These are phyloP conservation scores for Hymenoscyphus linearis DNA, from an alignment of 2,329 filamentous ascomycete genomes.

Conservation along the genomic window DNA sequence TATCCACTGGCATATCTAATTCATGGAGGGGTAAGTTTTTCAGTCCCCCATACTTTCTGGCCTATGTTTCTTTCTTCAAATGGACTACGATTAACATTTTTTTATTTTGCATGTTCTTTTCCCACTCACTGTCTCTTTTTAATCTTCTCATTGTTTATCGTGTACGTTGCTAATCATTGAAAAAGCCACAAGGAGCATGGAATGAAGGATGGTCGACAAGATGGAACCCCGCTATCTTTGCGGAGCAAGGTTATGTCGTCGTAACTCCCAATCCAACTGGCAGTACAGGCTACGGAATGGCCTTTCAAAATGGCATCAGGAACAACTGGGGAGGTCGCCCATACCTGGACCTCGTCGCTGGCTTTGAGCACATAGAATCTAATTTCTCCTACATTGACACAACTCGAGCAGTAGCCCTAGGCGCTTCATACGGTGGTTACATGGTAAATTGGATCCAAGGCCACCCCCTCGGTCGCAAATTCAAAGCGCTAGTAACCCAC, in stretches of 20 bases:
- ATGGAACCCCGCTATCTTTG: slow-evolving; percentile 83
- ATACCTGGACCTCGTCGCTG: slow-evolving; percentile 75
- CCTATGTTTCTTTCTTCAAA: neutral
- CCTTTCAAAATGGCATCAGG: slow-evolving; percentile 69
- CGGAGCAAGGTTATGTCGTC: slow-evolving; percentile 81
- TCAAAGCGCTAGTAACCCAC: slow-evolving; percentile 84
- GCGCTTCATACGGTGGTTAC: slow-evolving; percentile 70
- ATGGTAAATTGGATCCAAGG: slow-evolving; percentile 94
- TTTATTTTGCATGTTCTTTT: too few relatives aligned
- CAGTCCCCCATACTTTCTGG: neutral
- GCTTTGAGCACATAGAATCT: slow-evolving; percentile 67
- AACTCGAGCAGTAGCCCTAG: slow-evolving; percentile 63
- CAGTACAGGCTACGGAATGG: slow-evolving; percentile 76
- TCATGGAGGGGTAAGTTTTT: slow-evolving; percentile 57
- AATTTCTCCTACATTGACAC: slow-evolving; percentile 66
- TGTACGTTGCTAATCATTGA: slow-evolving; percentile 1
- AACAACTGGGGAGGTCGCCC: slow-evolving; percentile 81
- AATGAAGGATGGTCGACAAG: slow-evolving; percentile 51
- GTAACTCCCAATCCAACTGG: slow-evolving; percentile 80
- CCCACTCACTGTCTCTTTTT: neutral
- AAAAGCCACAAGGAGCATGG: slow-evolving; percentile 32
- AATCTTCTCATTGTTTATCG: neutral
- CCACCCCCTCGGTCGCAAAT: slow-evolving; percentile 72
- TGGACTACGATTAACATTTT: neutral
- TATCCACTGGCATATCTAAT: slow-evolving; percentile 78